A percentile compares a stretch with the other conserved stretches of the same genome.
Evolutionary conservation across 768 basidiomycete species (phyloP).

Genomic region (Phlegmacium glaucopus): DNA sequence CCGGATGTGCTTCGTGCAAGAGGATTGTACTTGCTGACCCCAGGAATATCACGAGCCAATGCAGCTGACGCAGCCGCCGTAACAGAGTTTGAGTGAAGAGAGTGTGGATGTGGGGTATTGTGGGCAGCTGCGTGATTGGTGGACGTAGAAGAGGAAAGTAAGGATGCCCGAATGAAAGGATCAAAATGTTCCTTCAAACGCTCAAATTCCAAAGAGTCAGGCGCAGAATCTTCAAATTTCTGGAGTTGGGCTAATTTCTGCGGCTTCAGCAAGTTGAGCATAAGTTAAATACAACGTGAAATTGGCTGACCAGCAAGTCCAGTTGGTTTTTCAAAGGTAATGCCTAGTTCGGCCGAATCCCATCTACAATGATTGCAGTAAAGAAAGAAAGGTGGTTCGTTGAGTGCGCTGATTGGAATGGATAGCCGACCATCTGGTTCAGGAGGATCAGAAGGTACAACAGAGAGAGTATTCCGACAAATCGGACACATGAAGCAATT

Average conservation of each 20-base stretch:
- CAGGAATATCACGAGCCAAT: slow-evolving; percentile 83
- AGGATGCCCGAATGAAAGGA: slow-evolving; percentile 84
- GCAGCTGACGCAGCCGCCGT: slow-evolving; percentile 89
- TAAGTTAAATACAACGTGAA: neutral
- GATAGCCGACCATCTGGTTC: slow-evolving; percentile 55
- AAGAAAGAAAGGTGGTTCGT: slow-evolving; percentile 88
- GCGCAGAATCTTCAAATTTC: slow-evolving; percentile 81
- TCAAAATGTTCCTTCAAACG: slow-evolving; percentile 96
- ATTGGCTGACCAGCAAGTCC: slow-evolving; percentile 77
- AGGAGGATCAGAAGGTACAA: slow-evolving; percentile 86
- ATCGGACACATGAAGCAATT: slow-evolving; percentile 97
- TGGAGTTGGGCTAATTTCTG: slow-evolving; percentile 75
- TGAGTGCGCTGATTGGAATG: slow-evolving; percentile 55
- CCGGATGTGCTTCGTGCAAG: slow-evolving; percentile 42
- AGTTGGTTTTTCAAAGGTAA: slow-evolving; percentile 95
- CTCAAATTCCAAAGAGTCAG: slow-evolving; percentile 88
- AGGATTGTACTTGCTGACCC: slow-evolving; percentile 76
- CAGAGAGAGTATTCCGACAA: slow-evolving; percentile 85
- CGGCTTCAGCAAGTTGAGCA: slow-evolving; percentile 2
- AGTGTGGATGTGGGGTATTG: slow-evolving; percentile 61
- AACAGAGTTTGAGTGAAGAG: slow-evolving; percentile 74
- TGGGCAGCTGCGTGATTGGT: slow-evolving; percentile 40
- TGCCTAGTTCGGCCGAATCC: slow-evolving; percentile 89
- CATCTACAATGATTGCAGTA: slow-evolving; percentile 93
- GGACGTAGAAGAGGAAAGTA: slow-evolving; percentile 63